phyloP scores from a whole-genome alignment of 805 yeast genomes.

The Blastobotrys muscicola region DNA sequence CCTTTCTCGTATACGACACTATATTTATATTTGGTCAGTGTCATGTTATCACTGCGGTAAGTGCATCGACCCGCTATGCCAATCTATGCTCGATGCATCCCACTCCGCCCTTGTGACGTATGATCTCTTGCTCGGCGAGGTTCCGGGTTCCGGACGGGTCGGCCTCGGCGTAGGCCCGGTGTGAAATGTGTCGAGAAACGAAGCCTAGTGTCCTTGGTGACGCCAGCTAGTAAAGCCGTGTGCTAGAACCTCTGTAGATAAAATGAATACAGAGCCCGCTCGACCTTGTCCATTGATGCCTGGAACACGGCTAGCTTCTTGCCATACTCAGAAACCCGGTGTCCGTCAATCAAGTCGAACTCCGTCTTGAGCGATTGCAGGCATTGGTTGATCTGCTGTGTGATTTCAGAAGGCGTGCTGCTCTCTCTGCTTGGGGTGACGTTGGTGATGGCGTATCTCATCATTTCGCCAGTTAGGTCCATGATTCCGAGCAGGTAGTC shows the following conservation, averaged over 20 bases:
- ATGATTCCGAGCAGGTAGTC: slow-evolving; percentile 35
- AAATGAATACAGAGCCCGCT: slow-evolving; percentile 14
- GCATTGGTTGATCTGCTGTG: slow-evolving; percentile 9
- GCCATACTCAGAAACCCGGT: slow-evolving; percentile 8
- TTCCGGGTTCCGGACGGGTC: not conserved
- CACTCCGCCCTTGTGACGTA: not conserved
- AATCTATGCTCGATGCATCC: too few relatives aligned
- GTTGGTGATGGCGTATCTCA: slow-evolving; percentile 32
- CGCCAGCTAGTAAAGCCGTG: too few relatives aligned
- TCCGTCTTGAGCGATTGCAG: slow-evolving; percentile 11
- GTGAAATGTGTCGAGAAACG: too few relatives aligned
- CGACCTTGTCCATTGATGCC: slow-evolving; percentile 17
- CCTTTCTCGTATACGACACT: too few relatives aligned
- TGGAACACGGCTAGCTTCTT: slow-evolving; percentile 13
- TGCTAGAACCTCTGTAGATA: not conserved
- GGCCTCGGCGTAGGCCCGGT: not conserved
- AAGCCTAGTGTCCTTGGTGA: too few relatives aligned
- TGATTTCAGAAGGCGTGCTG: slow-evolving; percentile 6
- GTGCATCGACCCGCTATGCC: too few relatives aligned
- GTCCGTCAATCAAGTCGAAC: slow-evolving; percentile 6
- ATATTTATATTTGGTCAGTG: too few relatives aligned
- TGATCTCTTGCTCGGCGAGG: not conserved
- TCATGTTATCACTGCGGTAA: too few relatives aligned
- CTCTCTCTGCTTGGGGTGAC: slow-evolving; percentile 6
- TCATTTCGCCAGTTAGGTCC: slow-evolving; percentile 35